A percentile compares a stretch with the other conserved stretches of the same genome.
These are phyloP conservation scores for Saturnispora ahearnii DNA, from an alignment of 805 yeast genomes.

Conservation along the genomic window DNA sequence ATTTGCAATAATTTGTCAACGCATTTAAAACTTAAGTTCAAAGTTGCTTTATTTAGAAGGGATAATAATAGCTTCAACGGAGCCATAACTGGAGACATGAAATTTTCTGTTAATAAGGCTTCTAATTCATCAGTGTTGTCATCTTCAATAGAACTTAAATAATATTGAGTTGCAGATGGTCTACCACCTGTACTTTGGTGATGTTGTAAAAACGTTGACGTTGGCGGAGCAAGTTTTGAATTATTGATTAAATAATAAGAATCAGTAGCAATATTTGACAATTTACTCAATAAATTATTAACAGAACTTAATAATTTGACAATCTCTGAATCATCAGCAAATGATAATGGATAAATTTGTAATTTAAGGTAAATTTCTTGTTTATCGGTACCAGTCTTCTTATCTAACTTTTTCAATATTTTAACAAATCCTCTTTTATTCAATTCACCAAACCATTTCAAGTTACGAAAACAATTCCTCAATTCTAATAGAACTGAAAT, in stretches of 20 bases:
- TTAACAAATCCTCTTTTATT: constrained; percentile 85
- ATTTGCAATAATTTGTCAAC: constrained; percentile 46
- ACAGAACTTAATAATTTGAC: constrained; percentile 43
- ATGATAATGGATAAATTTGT: constrained; percentile 64
- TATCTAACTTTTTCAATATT: constrained; percentile 84
- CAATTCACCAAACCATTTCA: constrained; percentile 91
- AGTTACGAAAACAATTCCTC: constrained; percentile 64
- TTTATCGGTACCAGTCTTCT: constrained; percentile 57
- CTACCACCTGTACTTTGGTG: background rate
- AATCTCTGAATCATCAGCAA: constrained; percentile 63
- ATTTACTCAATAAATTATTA: constrained; percentile 41
- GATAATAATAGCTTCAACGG: constrained; percentile 51
- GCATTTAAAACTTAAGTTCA: constrained; percentile 45
- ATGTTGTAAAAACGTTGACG: constrained; percentile 9
- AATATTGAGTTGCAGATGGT: constrained; percentile 8
- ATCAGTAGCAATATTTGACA: constrained; percentile 25
- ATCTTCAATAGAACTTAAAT: constrained; percentile 17
- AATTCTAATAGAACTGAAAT: constrained; percentile 64
- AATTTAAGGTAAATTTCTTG: constrained; percentile 52
- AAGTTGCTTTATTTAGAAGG: constrained; percentile 56
- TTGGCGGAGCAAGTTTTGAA: constrained; percentile 19
- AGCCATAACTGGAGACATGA: constrained; percentile 38
- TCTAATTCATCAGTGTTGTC: constrained; percentile 33
- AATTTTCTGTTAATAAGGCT: constrained; percentile 34
- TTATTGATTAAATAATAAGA: background rate